Base-by-base conservation (phyloP, 2,329 filamentous ascomycete genomes). In the Aspergillus sp. region DNA sequence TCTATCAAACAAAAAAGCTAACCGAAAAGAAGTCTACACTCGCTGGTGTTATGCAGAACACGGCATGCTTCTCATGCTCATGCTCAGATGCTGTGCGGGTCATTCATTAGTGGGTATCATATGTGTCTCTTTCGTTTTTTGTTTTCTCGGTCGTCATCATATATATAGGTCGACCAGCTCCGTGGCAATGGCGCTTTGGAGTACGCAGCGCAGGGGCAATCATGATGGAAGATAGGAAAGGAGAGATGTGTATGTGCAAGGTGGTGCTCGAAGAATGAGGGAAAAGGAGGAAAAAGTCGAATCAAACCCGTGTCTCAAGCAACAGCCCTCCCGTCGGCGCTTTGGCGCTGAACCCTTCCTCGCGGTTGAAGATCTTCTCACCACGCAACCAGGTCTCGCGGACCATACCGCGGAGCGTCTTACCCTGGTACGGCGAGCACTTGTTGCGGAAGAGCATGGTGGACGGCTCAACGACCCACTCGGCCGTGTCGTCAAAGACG, bases 361-460 rank as follows among this genome's bases (percentile, higher is more conserved):
- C 87, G 34, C 91, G 82, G 64, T 86, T 84, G 75, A 90, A 96
- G n/a, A 97, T 84, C 74, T 85, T 88, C 66, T 80, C 81, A 0
- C 93, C 93, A 7, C 93, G 84, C 64, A 97, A 73, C 91, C 92
- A 97, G 7, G 93, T 97, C 83, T 96, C 91, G 61, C 80, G 82
- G 11, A 97, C 93, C 62, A 92, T 86, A 1, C 93, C 93, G 51
- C 83, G 85, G 70, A 97, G 89, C 34, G 81, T 84, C 76, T 89
- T 90, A 22, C 91, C 91, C 75, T 97, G 90, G 83, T 96, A 97
- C 0, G 93, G 93, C 60, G 89, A 93, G 81, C 92, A 93, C 72
- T 92, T 92, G 78, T 97, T 97, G 77, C 92, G 89, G 85, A 96
- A 99, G 68, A 95, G 85, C 93, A 99, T 96, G 54, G 92, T 92